phyloP scores from a whole-genome alignment of 495 filamentous ascomycete species.

The Xylaria sp. region DNA sequence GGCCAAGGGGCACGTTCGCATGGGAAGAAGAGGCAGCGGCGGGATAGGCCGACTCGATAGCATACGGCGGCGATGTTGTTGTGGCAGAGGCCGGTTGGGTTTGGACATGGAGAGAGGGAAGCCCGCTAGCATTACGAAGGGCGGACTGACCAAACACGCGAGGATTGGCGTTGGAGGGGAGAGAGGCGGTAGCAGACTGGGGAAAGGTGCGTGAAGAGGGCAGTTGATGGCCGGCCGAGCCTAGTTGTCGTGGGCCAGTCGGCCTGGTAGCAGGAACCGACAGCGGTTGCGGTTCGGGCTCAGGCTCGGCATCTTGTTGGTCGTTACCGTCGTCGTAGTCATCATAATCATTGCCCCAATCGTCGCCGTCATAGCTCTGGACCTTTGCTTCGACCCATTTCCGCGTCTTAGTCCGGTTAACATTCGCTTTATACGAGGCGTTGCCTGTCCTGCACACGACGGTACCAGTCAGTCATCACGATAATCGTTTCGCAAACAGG shows the following conservation, averaged over 20 bases:
- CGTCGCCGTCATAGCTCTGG: constrained; percentile 88
- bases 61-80: constrained; percentile 14
- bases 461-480: constrained; percentile 30
- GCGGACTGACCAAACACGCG: constrained; percentile 18
- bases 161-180: constrained; percentile 18
- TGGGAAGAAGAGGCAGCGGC: constrained; percentile 20
- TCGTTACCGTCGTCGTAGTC: constrained; percentile 73
- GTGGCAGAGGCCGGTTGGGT: constrained; percentile 22
- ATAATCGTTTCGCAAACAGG: neutral
- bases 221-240: constrained; percentile 26
- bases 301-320: constrained; percentile 53
- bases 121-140: constrained; percentile 28
- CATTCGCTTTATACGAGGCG: constrained; percentile 68
- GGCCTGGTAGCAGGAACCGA: constrained; percentile 30
- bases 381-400: constrained; percentile 94
- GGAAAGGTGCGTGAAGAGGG: constrained; percentile 34
- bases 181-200: constrained; percentile 28
- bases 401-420: constrained; percentile 88
- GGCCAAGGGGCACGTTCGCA: constrained; percentile 30
- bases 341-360: constrained; percentile 87
- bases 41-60: constrained; percentile 16
- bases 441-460: constrained; percentile 40
- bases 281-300: constrained; percentile 46
- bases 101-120: constrained; percentile 35
- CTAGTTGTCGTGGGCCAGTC: constrained; percentile 22